Evolutionary conservation across 441 rosid species (phyloP).

Genomic region (Flueggea neowawraea): DNA sequence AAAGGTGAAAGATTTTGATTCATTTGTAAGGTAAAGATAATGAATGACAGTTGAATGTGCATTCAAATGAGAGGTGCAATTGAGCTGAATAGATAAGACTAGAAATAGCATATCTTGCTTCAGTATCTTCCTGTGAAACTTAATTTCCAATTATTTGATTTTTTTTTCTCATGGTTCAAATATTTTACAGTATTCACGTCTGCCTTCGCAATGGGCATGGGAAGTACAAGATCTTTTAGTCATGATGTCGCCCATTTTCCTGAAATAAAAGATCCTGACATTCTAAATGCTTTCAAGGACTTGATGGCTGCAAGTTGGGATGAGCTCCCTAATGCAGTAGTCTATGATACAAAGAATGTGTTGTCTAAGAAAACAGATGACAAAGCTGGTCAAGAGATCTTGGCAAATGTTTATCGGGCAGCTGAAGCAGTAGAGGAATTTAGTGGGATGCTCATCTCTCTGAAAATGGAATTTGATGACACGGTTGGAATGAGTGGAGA

Average conservation of each 20-base stretch:
- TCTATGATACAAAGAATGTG: conserved; percentile 53
- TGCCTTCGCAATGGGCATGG: conserved; percentile 37
- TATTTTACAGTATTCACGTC: conserved; percentile 35
- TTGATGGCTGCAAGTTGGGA: conserved; percentile 89
- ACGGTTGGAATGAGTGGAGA: conserved; percentile 87
- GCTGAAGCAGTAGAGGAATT: conserved; percentile 93
- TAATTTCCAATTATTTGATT: neutral
- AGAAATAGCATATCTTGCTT: too few relatives aligned
- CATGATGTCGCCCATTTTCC: conserved; percentile 68
- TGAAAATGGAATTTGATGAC: conserved; percentile 91
- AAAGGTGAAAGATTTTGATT: too few relatives aligned
- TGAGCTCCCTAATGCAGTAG: conserved; percentile 42
- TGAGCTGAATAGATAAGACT: too few relatives aligned
- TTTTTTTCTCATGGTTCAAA: conserved; percentile 10
- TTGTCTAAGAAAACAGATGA: conserved; percentile 60
- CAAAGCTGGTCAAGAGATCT: conserved; percentile 66
- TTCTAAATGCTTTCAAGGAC: conserved; percentile 65
- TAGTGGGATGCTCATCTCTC: conserved; percentile 57
- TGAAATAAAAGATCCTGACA: conserved; percentile 49
- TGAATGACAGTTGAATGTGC: too few relatives aligned
- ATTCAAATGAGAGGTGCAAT: too few relatives aligned
- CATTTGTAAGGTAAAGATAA: neutral
- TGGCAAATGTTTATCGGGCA: conserved; percentile 63
- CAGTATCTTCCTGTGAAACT: neutral
- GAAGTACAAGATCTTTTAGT: conserved; percentile 49